Base-by-base conservation (phyloP, 2,329 filamentous ascomycete genomes). In the Phialophora tarda region DNA sequence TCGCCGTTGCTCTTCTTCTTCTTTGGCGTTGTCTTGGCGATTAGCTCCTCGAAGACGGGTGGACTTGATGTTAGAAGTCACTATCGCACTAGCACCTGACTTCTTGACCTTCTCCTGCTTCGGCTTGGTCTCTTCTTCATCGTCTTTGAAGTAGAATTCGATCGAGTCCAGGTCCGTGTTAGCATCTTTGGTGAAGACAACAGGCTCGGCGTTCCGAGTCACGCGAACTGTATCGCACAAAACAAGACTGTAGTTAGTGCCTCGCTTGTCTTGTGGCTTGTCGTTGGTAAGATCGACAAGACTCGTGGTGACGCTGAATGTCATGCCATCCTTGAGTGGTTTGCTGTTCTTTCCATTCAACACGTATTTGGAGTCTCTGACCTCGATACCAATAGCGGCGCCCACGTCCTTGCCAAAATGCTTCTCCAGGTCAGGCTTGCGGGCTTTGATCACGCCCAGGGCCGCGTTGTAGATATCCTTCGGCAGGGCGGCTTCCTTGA, bases 61-160 rank as follows among this genome's bases (percentile, higher is more conserved):
- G 78, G 92, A 94, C 23, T 92, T 97, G 75, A 98, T 97, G 77
- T 98, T 99, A 75, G 94, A 96, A 61, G 92, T 91, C 26, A 93
- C 93, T 66, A 97, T 91, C 30, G 93, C 93, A 64, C 92, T 93
- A 8, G 95, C 90, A 51, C 90, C 88, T 73, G 95, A 90, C 78
- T 89, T 92, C 84, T 95, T 96, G 73, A 93, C 89, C 79, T 96
- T 96, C 72, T 85, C 83, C 75, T 95, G 96, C n/a, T 92, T 91
- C 10, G 91, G 86, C 34, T 91, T 91, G 77, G 92, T 89, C 69
- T 92, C 88, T 75, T 82, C 81, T 70, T 96, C 92, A 68, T 97
- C 93, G 72, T 98, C 94, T 76, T 97, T 96, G 83, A 99, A 99
- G 81, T 97, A 98, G 83, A 99, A 99, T 0, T 94, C 97, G 47